Evolutionary conservation across 192 early-diverging fungal species (phyloP).

Genomic region (Geranomyces michiganensis): DNA sequence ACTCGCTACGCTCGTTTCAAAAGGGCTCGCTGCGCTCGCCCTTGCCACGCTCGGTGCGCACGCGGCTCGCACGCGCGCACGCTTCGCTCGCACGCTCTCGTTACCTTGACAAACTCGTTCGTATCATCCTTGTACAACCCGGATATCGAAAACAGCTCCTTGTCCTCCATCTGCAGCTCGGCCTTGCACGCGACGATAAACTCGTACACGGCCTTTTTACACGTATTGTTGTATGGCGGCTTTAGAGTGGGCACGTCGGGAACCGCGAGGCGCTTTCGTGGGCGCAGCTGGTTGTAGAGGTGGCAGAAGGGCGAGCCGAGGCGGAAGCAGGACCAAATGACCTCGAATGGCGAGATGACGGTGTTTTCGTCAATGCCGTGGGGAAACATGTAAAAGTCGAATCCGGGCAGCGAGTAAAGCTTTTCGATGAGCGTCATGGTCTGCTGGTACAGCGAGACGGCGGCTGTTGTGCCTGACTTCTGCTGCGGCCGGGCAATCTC

Average conservation of each 20-base stretch:
- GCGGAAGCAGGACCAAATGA: slow-evolving; percentile 52
- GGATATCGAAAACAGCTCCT: slow-evolving; percentile 82
- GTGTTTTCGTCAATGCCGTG: slow-evolving; percentile 41
- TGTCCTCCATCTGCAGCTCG: slow-evolving; percentile 66
- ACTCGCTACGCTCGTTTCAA: no score
- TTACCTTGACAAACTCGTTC: slow-evolving; percentile 96
- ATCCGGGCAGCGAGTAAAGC: slow-evolving; percentile 55
- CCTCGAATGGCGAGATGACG: slow-evolving; percentile 46
- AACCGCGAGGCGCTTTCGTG: slow-evolving; percentile 34
- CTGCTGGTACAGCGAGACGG: slow-evolving; percentile 52
- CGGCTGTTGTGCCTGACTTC: neutral
- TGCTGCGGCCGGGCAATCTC: slow-evolving; percentile 29
- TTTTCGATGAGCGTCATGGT: slow-evolving; percentile 51
- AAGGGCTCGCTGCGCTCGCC: no score
- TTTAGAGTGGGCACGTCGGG: slow-evolving; percentile 42
- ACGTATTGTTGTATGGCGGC: slow-evolving; percentile 55
- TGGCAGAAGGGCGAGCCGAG: slow-evolving; percentile 55
- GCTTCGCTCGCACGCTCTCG: no score
- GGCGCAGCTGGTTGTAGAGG: slow-evolving; percentile 50
- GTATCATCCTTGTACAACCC: slow-evolving; percentile 94
- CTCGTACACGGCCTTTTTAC: slow-evolving; percentile 82
- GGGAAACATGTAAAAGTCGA: slow-evolving; percentile 59
- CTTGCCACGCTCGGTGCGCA: no score
- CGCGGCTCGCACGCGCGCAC: no score
- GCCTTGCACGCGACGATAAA: slow-evolving; percentile 87